A percentile compares a stretch with the other conserved stretches of the same genome.
Evolutionary conservation across 768 basidiomycete genomes (phyloP).

Genomic region (Mycena amicta): DNA sequence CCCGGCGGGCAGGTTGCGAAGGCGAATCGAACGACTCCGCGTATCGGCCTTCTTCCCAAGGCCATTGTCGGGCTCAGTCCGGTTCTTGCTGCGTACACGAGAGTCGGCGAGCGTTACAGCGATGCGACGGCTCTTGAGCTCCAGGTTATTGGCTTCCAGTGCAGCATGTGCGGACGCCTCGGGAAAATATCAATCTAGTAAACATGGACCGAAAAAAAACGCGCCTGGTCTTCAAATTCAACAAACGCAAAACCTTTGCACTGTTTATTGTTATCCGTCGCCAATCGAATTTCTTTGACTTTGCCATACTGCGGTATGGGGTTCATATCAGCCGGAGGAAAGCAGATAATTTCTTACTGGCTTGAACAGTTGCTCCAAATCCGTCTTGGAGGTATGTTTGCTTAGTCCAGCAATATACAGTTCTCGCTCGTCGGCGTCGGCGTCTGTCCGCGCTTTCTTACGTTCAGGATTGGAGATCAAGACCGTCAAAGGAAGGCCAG

Average conservation of each 20-base stretch:
- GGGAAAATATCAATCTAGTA: not conserved
- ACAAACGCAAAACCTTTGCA: conserved; percentile 90
- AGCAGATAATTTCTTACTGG: conserved; percentile 51
- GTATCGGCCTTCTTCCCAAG: conserved; percentile 57
- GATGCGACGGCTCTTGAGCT: conserved; percentile 88
- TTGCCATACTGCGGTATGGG: conserved; percentile 68
- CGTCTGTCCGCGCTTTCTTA: conserved; percentile 89
- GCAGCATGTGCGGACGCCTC: conserved; percentile 74
- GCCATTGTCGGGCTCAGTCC: conserved; percentile 54
- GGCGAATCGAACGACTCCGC: conserved; percentile 71
- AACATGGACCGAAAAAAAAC: conserved; percentile 17
- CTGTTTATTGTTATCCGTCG: conserved; percentile 67
- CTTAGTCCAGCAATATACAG: conserved; percentile 88
- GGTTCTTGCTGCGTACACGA: conserved; percentile 56
- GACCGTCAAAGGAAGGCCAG: conserved; percentile 71
- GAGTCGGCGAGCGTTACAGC: conserved; percentile 86
- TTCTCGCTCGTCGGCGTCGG: conserved; percentile 80
- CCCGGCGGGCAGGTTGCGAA: conserved; percentile 71
- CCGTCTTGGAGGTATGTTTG: conserved; percentile 73
- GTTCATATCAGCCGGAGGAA: too few species aligned
- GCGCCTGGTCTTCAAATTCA: conserved; percentile 84
- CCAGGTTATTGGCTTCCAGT: conserved; percentile 80
- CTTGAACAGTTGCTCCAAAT: conserved; percentile 78
- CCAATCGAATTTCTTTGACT: conserved; percentile 81
- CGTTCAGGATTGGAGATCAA: conserved; percentile 88